A percentile compares a stretch with the other conserved stretches of the same genome.
These are phyloP conservation scores for Exsudoporus frostii DNA, from an alignment of 768 basidiomycete genomes.

Conservation along the genomic window DNA sequence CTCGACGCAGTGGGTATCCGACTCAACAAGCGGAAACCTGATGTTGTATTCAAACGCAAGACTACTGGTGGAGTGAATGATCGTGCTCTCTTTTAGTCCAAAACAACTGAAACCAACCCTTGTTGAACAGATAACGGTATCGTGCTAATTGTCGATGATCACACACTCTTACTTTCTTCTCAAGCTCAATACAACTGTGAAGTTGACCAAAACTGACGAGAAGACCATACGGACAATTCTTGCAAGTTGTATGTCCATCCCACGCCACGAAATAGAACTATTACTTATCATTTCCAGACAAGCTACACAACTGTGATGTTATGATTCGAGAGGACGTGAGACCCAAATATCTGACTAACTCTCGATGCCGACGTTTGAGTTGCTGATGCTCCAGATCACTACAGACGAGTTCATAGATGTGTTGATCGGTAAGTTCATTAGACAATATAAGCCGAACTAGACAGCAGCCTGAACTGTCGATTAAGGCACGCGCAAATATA, in stretches of 20 bases:
- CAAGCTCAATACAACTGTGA: slow-evolving; percentile 86
- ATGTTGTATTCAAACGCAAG: slow-evolving; percentile 92
- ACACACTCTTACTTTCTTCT: not conserved
- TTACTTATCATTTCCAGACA: slow-evolving; percentile 48
- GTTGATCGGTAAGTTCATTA: slow-evolving; percentile 64
- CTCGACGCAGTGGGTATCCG: slow-evolving; percentile 96
- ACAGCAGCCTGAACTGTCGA: not conserved
- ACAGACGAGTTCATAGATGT: slow-evolving; percentile 98
- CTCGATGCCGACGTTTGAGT: slow-evolving; percentile 1
- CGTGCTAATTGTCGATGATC: not conserved
- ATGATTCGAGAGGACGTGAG: slow-evolving; percentile 97
- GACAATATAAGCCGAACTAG: not conserved
- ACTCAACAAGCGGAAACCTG: slow-evolving; percentile 85
- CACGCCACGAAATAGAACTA: not conserved
- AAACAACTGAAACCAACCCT: not conserved
- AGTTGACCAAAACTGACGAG: slow-evolving; percentile 92
- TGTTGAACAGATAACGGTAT: slow-evolving; percentile 62
- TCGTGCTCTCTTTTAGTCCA: not conserved
- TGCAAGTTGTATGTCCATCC: slow-evolving; percentile 63
- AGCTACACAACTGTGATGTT: slow-evolving; percentile 91
- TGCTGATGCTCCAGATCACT: slow-evolving; percentile 60
- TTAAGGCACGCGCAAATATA: slow-evolving; percentile 87
- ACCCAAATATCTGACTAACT: not conserved
- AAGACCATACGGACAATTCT: slow-evolving; percentile 91
- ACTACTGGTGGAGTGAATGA: slow-evolving; percentile 83